Evolutionary conservation across 805 yeast species (phyloP).

Genomic region (Cyberlindnera americana): DNA sequence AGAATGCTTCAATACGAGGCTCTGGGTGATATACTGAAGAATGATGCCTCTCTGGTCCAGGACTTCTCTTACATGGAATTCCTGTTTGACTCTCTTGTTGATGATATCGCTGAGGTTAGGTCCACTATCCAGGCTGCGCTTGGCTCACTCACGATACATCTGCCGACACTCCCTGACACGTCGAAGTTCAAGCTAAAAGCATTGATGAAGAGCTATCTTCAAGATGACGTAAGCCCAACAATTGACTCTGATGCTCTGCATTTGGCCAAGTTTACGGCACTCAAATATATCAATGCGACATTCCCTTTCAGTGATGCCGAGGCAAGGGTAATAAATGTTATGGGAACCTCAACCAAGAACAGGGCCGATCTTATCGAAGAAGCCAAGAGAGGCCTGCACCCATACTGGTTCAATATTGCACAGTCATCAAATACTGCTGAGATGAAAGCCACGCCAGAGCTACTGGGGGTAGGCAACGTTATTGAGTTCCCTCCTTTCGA

Average conservation of each 20-base stretch:
- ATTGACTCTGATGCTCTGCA: constrained; percentile 35
- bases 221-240: constrained; percentile 29
- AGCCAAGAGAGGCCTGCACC: constrained; percentile 75
- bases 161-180: constrained; percentile 36
- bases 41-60: constrained; percentile 38
- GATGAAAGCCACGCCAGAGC: constrained; percentile 41
- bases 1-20: constrained; percentile 75
- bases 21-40: constrained; percentile 59
- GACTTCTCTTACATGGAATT: constrained; percentile 58
- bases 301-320: constrained; percentile 65
- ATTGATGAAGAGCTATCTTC: constrained; percentile 34
- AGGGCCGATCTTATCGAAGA: constrained; percentile 77
- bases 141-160: constrained; percentile 50
- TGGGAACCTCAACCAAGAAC: constrained; percentile 57
- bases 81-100: constrained; percentile 63
- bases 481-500: constrained; percentile 54
- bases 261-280: constrained; percentile 57
- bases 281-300: constrained; percentile 60
- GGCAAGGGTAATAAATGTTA: constrained; percentile 62
- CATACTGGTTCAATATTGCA: constrained; percentile 67
- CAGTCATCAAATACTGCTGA: constrained; percentile 43
- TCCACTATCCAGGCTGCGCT: constrained; percentile 70
- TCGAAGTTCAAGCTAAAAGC: constrained; percentile 42
- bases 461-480: constrained; percentile 37
- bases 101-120: constrained; percentile 60